Evolutionary conservation across 1,284 basidiomycete genomes (phyloP), one percentile per base, ranked within the genome.

Genomic region (Irpex sp.): DNA sequence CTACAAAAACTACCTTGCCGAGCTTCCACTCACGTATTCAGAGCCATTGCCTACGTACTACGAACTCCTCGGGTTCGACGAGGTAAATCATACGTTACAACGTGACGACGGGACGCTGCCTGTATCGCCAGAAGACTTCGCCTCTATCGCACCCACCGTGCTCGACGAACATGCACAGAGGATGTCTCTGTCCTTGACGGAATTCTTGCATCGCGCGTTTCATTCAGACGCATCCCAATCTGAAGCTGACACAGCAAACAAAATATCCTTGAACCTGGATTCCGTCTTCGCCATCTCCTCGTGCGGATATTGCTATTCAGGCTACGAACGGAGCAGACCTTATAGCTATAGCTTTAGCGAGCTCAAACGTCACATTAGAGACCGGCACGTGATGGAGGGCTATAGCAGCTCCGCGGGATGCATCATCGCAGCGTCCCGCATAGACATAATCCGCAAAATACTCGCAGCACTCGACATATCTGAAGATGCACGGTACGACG

Each of bases 121-220:
- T 1, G 67, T 68, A 6, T 62, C 60, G 11, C 59, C 45, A 43
- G 67, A 68, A 43, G 13, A 42, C 10, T 68, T 68, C 60, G 44
- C n/a, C 32, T 56, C 38, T 15, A 24, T 68, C 67, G 67, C 63
- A 13, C 59, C 67, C 15, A 10, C 60, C 60, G 15, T 42, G 13
- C 22, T 63, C 13, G 9, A 22, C 1, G 22, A 13, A 10, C 24
- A 18, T 15, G 38, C 24, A 13, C 15, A 24, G 3, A 63, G 22
- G 9, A 27, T 15, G 60, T n/a, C 4, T 54, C 15, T 13, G 10
- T 13, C 18, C 18, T 65, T 43, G 18, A 32, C 27, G n/a, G 32
- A 42, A 27, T 15, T 7, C 4, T 18, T 54, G 49, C n/a, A 18
- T 54, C 49, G n/a, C n/a, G 49, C 49, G 3, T 7, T 54, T n/a